These are phyloP conservation scores for Claviceps sp. DNA, from an alignment of 2,329 filamentous ascomycete genomes.

Conservation along the genomic window DNA sequence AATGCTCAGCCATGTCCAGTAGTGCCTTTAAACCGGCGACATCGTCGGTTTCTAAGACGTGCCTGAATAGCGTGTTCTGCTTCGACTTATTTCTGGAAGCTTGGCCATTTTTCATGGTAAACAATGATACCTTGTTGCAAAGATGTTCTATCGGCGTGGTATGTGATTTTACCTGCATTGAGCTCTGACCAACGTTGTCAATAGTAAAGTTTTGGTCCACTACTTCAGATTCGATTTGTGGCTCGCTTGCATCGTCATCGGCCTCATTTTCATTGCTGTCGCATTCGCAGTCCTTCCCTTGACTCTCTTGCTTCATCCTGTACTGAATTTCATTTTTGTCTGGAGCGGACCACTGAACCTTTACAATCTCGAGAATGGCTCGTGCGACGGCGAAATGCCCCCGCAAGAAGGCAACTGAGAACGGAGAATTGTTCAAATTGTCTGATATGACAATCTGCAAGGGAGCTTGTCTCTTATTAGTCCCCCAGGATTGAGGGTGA, in stretches of 20 bases:
- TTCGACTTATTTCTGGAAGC: constrained; percentile 3
- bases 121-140: constrained; percentile 21
- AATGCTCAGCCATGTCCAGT: constrained; percentile 38
- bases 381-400: constrained; percentile 52
- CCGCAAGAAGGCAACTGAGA: constrained; percentile 53
- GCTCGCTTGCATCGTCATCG: constrained; percentile 23
- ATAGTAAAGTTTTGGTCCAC: constrained; percentile 59
- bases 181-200: constrained; percentile 59
- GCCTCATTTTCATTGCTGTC: constrained; percentile 19
- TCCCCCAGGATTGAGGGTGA: constrained; percentile 49
- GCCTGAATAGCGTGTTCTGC: constrained; percentile 22
- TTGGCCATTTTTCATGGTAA: constrained; percentile 18
- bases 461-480: constrained; percentile 39
- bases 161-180: constrained; percentile 53
- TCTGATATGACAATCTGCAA: constrained; percentile 52
- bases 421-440: constrained; percentile 37
- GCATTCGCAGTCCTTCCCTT: constrained; percentile 25
- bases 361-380: constrained; percentile 55
- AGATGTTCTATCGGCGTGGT: constrained; percentile 42
- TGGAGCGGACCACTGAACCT: constrained; percentile 50
- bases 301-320: constrained; percentile 26
- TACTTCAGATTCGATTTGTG: constrained; percentile 37
- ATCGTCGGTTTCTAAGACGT: constrained; percentile 40
- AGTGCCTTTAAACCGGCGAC: constrained; percentile 39
- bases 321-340: constrained; percentile 39